A percentile compares a stretch with the other conserved stretches of the same genome.
phyloP scores from a whole-genome alignment of 345 rosid genomes.

The Nasturtium officinale region DNA sequence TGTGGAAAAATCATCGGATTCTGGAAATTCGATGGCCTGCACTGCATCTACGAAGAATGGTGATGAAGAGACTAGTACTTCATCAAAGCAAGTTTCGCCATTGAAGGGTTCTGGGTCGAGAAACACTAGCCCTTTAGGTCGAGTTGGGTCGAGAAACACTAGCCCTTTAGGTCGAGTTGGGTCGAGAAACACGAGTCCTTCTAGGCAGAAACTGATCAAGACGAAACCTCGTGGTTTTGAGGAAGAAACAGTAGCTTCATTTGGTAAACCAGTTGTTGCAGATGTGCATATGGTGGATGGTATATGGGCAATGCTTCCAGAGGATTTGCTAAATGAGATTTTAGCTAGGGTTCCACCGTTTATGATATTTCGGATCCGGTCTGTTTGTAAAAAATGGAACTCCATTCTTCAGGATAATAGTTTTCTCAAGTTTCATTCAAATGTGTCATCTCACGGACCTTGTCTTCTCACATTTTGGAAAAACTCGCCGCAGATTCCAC shows the following conservation, averaged over 20 bases:
- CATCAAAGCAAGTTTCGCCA: slow-evolving; percentile 64
- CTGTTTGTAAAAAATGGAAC: slow-evolving; percentile 87
- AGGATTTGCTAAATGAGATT: slow-evolving; percentile 87
- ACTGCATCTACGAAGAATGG: slow-evolving; percentile 40
- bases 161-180: slow-evolving; percentile 78
- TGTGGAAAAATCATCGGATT: slow-evolving; percentile 54
- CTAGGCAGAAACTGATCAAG: slow-evolving; percentile 77
- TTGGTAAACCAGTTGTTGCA: slow-evolving; percentile 65
- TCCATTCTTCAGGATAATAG: slow-evolving; percentile 83
- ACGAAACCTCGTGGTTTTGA: slow-evolving; percentile 96
- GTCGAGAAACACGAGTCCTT: slow-evolving; percentile 85
- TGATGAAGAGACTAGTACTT: slow-evolving; percentile 49
- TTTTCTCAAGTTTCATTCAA: slow-evolving; percentile 81
- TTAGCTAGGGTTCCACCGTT: slow-evolving; percentile 91
- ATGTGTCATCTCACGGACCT: slow-evolving; percentile 75
- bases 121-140: slow-evolving; percentile 74
- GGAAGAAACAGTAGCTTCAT: slow-evolving; percentile 81
- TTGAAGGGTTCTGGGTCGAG: slow-evolving; percentile 68
- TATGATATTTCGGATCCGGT: slow-evolving; percentile 86
- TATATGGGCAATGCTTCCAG: slow-evolving; percentile 97
- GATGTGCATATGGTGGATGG: slow-evolving; percentile 90
- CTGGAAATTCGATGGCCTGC: slow-evolving; percentile 45
- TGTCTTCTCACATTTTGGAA: slow-evolving; percentile 93
- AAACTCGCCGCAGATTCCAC: slow-evolving; percentile 79
- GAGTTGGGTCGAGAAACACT: slow-evolving; percentile 72